Evolutionary conservation across 1,284 basidiomycete species (phyloP).

Genomic region (Cystobasidium sp.): DNA sequence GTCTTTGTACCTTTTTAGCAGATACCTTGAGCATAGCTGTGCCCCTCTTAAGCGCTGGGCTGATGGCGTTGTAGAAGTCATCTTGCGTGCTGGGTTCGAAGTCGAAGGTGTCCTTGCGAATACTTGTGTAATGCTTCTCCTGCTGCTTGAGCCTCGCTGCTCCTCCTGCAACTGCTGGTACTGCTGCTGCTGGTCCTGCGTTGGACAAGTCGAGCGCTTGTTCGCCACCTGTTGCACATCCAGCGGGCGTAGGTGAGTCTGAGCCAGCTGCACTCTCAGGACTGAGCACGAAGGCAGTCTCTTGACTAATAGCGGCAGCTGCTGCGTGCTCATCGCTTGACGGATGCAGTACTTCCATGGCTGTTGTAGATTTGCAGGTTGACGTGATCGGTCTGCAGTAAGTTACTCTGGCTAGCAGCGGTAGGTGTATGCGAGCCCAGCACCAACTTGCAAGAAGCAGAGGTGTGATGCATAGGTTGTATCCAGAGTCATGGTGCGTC

Average conservation of each 20-base stretch:
- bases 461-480: no score
- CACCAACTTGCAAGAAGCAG: no score
- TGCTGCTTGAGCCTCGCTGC: neutral
- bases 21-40: constrained; percentile 57
- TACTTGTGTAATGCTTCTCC: neutral
- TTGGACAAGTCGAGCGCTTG: constrained; percentile 23
- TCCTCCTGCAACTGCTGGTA: neutral
- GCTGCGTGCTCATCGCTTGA: neutral
- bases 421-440: no score
- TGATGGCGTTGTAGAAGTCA: constrained; percentile 44
- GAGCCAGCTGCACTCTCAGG: constrained; percentile 10
- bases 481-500: no score
- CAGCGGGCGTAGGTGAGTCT: neutral
- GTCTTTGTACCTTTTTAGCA: constrained; percentile 69
- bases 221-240: neutral
- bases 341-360: neutral
- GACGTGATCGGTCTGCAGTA: neutral
- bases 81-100: constrained; percentile 32
- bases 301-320: neutral
- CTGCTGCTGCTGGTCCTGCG: neutral
- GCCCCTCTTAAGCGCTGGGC: constrained; percentile 36
- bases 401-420: no score
- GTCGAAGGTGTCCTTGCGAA: constrained; percentile 30
- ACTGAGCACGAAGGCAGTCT: constrained; percentile 3
- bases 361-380: neutral